Percentiles rank a stretch among this genome's conserved stretches.
Evolutionary conservation across 352 stramenopile genomes (phyloP).

Genomic region (Pythium insidiosum): DNA sequence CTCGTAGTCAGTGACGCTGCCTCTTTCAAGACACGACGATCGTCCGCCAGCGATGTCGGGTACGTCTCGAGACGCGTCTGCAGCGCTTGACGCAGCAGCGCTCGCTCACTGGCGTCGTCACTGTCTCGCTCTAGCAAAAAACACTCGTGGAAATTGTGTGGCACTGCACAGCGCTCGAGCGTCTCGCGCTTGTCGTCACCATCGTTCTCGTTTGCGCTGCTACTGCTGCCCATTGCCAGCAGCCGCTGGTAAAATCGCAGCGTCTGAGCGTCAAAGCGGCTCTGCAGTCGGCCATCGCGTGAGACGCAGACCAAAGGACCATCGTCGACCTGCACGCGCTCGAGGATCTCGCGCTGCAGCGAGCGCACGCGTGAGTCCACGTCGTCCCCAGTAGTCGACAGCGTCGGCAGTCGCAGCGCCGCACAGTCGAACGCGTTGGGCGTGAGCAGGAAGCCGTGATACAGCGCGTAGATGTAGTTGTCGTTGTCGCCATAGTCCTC

Average conservation of each 20-base stretch:
- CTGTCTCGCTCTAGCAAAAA: too few relatives aligned
- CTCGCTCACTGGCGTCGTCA: too few relatives aligned
- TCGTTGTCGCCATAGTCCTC: slow-evolving; percentile 95
- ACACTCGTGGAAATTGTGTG: too few relatives aligned
- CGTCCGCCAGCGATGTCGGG: slow-evolving; percentile 28
- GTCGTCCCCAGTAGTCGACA: too few relatives aligned
- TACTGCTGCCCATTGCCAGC: slow-evolving; percentile 1
- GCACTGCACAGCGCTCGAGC: too few relatives aligned
- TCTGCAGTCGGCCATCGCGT: slow-evolving; percentile 1
- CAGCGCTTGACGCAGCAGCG: too few relatives aligned
- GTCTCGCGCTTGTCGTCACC: too few relatives aligned
- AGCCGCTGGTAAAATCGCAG: slow-evolving; percentile 4
- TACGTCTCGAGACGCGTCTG: slow-evolving; percentile 20
- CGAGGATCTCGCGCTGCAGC: background rate
- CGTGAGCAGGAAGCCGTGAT: slow-evolving; percentile 88
- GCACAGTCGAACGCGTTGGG: slow-evolving; percentile 89
- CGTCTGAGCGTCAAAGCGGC: background rate
- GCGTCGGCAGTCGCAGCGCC: slow-evolving; percentile 21
- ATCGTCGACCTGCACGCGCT: background rate
- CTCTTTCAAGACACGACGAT: slow-evolving; percentile 10
- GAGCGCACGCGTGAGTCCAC: too few relatives aligned
- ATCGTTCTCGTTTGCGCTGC: slow-evolving; percentile 6
- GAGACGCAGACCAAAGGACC: slow-evolving; percentile 7
- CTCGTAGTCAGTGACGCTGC: background rate
- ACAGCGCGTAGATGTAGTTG: slow-evolving; percentile 83